Evolutionary conservation across 129 eudicot genomes (phyloP).

Genomic region (Saposhnikovia divaricata): DNA sequence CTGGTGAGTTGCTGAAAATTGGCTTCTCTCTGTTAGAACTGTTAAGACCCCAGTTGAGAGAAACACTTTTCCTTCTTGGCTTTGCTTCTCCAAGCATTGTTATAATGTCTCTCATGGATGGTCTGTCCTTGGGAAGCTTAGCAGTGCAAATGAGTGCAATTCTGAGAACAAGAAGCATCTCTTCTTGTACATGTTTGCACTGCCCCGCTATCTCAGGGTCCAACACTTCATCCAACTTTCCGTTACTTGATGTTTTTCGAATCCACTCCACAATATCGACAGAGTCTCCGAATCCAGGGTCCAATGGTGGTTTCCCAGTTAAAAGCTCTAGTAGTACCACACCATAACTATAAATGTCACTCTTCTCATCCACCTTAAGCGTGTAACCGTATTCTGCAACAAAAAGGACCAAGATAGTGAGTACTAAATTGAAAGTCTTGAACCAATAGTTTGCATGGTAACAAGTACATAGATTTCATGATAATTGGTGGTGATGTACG

Average conservation of each 20-base stretch:
- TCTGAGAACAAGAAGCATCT: conserved; percentile 56
- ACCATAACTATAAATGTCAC: conserved; percentile 64
- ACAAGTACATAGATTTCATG: not conserved
- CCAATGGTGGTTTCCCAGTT: conserved; percentile 51
- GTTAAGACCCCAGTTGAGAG: conserved; percentile 33
- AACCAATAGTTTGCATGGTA: not conserved
- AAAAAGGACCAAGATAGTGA: not conserved
- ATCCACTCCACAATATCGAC: conserved; percentile 62
- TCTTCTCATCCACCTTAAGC: conserved; percentile 58
- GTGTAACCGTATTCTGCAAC: conserved; percentile 62
- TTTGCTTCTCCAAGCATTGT: conserved; percentile 74
- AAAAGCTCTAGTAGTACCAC: conserved; percentile 58
- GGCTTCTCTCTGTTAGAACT: conserved; percentile 50
- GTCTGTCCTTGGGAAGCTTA: conserved; percentile 61
- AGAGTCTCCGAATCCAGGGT: conserved; percentile 45
- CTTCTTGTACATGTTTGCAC: conserved; percentile 64
- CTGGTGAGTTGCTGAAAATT: conserved; percentile 65
- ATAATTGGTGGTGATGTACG: not conserved
- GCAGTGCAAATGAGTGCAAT: conserved; percentile 63
- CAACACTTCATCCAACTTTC: conserved; percentile 30
- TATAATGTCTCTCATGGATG: conserved; percentile 64
- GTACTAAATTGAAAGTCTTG: not conserved
- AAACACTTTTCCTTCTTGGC: conserved; percentile 66
- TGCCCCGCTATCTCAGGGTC: conserved; percentile 48
- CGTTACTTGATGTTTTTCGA: conserved; percentile 26